These are phyloP conservation scores for Parachaetomium inaequale DNA, from an alignment of 495 filamentous ascomycete species.

Conservation along the genomic window DNA sequence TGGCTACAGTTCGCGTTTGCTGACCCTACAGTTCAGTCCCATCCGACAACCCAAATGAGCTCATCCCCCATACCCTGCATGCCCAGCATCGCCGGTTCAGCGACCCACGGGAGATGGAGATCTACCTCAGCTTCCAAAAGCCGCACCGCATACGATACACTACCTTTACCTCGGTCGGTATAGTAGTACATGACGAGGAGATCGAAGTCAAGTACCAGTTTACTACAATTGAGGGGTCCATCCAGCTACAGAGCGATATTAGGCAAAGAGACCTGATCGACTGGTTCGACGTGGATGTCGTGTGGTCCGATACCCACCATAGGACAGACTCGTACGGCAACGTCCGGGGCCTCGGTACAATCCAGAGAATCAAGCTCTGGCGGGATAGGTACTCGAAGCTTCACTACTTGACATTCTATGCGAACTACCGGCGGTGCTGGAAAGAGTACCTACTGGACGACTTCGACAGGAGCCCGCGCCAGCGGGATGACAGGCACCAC, in stretches of 20 bases:
- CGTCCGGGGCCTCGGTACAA: slow-evolving; percentile 35
- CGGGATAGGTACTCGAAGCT: slow-evolving; percentile 33
- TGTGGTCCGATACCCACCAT: slow-evolving; percentile 35
- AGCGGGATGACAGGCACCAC: slow-evolving; percentile 33
- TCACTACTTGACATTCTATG: slow-evolving; percentile 35
- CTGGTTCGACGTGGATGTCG: slow-evolving; percentile 38
- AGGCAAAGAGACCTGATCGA: slow-evolving; percentile 34
- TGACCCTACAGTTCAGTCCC: slow-evolving; percentile 24
- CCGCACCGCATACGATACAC: slow-evolving; percentile 36
- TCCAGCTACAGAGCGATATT: slow-evolving; percentile 36
- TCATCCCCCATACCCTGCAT: slow-evolving; percentile 35
- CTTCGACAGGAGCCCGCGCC: slow-evolving; percentile 32
- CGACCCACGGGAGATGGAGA: slow-evolving; percentile 36
- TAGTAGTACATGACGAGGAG: slow-evolving; percentile 34
- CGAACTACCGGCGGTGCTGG: slow-evolving; percentile 34
- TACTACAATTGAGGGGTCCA: slow-evolving; percentile 35
- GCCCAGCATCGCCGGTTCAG: slow-evolving; percentile 35
- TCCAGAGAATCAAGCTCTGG: slow-evolving; percentile 40
- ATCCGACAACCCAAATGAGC: slow-evolving; percentile 29
- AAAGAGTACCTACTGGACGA: slow-evolving; percentile 36
- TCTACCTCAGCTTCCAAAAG: slow-evolving; percentile 34
- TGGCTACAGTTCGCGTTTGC: too few species aligned
- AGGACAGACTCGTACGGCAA: slow-evolving; percentile 36
- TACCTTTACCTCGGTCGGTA: slow-evolving; percentile 29
- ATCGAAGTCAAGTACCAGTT: slow-evolving; percentile 39